Base-by-base conservation (phyloP, 1,139 yeast species). In the Hemisphaericaspora subhashii region DNA sequence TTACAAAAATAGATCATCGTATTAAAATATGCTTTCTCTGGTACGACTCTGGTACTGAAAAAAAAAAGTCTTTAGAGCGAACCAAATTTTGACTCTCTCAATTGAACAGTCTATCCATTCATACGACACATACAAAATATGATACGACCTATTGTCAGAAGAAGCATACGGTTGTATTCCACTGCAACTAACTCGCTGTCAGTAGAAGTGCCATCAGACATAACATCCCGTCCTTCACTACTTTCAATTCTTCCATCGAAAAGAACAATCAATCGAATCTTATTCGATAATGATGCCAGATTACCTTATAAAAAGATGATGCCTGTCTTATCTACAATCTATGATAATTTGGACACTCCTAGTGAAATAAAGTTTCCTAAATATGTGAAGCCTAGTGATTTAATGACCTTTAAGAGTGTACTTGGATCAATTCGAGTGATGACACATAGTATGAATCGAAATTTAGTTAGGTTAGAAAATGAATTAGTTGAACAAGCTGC, bases 401-500 rank as follows among this genome's bases (percentile, higher is more conserved):
- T 89, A 38, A 77, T 88, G 79, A 58, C 74, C 2, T 77, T 87
- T 64, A 86, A 85, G 55, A 71, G 75, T 27, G 81, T 86, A 0
- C 63, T 90, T 25, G 81, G 80, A 33, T 77, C 77, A 27, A 69
- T 85, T 35, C 61, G 96, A 33, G 67, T 66, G 15, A 70, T 78
- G 37, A 79, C 92, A 1, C 80, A 80, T 44, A 65, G 82, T 1
- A 68, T 77, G 13, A 79, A 84, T 50, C 72, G 57, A 39, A 64
- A 80, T 50, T 58, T 84, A 33, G 65, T 83, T 3, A 74, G 63
- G 8, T 60, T 88, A 20, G 96, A 88, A 54, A 77, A 81, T 46
- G 83, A 79, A 46, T 60, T 88, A 31, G 75, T 88, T 9, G 95
- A 87, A 49, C 76, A 76, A 42, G 89, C 96, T 7, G 96, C 96